These are phyloP conservation scores for Xylaria sp. DNA, from an alignment of 495 filamentous ascomycete species.

Conservation along the genomic window DNA sequence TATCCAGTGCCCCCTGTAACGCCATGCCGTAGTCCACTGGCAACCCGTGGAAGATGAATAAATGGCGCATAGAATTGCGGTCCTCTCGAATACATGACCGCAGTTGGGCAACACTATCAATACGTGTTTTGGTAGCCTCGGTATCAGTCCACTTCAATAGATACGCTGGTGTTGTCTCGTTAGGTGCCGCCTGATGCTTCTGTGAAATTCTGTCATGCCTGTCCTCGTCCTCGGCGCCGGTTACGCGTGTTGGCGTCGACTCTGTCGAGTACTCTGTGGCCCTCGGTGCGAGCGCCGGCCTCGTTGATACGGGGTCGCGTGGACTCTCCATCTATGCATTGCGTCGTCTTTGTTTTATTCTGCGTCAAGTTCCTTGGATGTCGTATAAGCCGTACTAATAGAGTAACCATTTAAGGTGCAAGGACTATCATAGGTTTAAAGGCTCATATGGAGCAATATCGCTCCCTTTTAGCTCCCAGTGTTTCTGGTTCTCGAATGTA, in stretches of 20 bases:
- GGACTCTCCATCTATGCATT: conserved; percentile 1
- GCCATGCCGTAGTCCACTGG: conserved; percentile 32
- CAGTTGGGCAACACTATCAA: conserved; percentile 22
- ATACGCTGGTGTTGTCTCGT: conserved; percentile 20
- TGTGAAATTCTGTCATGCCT: neutral
- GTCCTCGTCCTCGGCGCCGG: neutral
- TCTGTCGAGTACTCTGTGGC: neutral
- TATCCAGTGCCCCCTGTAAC: conserved; percentile 27
- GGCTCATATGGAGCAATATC: neutral
- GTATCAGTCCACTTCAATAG: conserved; percentile 29
- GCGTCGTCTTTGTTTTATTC: neutral
- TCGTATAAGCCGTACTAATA: neutral
- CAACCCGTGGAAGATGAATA: conserved; percentile 43
- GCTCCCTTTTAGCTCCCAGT: neutral
- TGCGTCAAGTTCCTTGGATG: neutral
- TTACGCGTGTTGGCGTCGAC: neutral
- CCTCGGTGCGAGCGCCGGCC: neutral
- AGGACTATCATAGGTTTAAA: too few species aligned
- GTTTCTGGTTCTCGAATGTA: neutral
- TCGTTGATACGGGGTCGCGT: neutral
- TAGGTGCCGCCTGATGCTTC: neutral
- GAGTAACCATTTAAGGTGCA: neutral
- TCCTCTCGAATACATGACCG: neutral
- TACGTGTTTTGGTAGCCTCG: conserved; percentile 18
- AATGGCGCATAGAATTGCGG: neutral